Evolutionary conservation across 371 early-diverging fungal genomes (phyloP).

Genomic region (Circinella minor): DNA sequence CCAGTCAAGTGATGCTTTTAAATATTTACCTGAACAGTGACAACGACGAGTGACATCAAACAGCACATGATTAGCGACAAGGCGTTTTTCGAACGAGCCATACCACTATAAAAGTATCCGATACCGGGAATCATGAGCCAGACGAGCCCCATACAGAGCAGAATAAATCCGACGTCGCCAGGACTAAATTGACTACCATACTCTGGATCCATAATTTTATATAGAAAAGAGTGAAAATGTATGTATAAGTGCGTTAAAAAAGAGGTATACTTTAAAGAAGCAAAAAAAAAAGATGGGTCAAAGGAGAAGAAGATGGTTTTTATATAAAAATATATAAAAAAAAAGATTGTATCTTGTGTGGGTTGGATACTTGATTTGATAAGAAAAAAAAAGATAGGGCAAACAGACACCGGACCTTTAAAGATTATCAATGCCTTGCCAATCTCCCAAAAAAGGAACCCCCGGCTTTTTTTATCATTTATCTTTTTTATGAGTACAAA

Average conservation of each 20-base stretch:
- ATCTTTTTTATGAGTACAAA: neutral
- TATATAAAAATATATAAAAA: neutral
- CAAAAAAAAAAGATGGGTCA: neutral
- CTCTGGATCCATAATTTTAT: slow-evolving; percentile 11
- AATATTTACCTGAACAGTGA: slow-evolving; percentile 51
- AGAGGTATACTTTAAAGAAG: no score
- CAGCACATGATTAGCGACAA: slow-evolving; percentile 74
- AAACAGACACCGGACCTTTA: neutral
- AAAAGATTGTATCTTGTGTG: neutral
- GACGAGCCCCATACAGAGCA: slow-evolving; percentile 76
- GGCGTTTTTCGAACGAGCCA: slow-evolving; percentile 85
- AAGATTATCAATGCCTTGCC: slow-evolving; percentile 6
- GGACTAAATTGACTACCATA: slow-evolving; percentile 25
- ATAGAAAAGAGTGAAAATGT: neutral
- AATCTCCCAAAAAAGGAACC: slow-evolving; percentile 5
- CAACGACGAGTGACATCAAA: slow-evolving; percentile 71
- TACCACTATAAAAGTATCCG: slow-evolving; percentile 91
- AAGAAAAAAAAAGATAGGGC: neutral
- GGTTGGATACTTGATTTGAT: neutral
- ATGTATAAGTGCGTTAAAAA: no score
- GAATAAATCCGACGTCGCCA: slow-evolving; percentile 77
- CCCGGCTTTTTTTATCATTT: slow-evolving; percentile 4
- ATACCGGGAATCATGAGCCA: slow-evolving; percentile 88
- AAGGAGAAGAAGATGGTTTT: neutral
- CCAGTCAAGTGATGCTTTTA: no score